Evolutionary conservation across 2,329 filamentous ascomycete species (phyloP).

Genomic region (Ceratocystis papillata): DNA sequence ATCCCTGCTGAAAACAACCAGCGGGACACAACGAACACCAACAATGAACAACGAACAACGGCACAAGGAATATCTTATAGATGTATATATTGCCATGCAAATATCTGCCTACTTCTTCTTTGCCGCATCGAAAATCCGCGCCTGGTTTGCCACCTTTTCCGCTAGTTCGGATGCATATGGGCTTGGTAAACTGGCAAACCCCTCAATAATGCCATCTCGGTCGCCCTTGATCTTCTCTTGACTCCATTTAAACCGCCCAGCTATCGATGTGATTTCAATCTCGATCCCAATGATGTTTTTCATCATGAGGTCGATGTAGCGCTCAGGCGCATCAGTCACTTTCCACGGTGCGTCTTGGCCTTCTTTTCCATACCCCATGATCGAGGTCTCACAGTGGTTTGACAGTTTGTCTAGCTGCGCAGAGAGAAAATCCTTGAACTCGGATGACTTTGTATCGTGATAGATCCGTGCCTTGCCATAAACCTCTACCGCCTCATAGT

Average conservation of each 20-base stretch:
- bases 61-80: no score
- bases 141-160: not conserved
- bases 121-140: not conserved
- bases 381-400: constrained; percentile 38
- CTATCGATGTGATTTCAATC: constrained; percentile 43
- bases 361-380: constrained; percentile 45
- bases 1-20: no score
- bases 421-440: constrained; percentile 40
- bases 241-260: constrained; percentile 58
- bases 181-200: constrained; percentile 36
- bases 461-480: constrained; percentile 49
- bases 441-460: constrained; percentile 32
- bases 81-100: no score
- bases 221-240: constrained; percentile 48
- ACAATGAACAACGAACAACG: no score
- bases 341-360: constrained; percentile 39
- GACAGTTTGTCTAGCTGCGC: constrained; percentile 45
- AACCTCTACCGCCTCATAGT: constrained; percentile 54
- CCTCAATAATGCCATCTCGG: constrained; percentile 45
- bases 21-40: no score
- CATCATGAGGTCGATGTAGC: constrained; percentile 46
- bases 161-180: not conserved
- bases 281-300: constrained; percentile 52
- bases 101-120: not conserved
- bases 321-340: constrained; percentile 45